Evolutionary conservation across 768 basidiomycete species (phyloP), one percentile per base, ranked within the genome.

Genomic region (Boletus vinaceobasis): DNA sequence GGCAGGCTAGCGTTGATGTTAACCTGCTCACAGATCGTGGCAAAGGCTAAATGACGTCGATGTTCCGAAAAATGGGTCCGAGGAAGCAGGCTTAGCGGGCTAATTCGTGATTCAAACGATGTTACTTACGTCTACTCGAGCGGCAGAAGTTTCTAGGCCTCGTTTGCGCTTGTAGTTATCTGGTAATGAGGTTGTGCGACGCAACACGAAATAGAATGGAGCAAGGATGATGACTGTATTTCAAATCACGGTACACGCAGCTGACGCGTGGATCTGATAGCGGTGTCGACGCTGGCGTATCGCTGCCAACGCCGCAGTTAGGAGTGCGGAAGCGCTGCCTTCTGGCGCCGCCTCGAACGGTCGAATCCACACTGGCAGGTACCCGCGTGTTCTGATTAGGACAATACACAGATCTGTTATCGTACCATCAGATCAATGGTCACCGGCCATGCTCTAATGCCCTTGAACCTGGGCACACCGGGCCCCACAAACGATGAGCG

Each of bases 401-500:
- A 59, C 52, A 39, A 10, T 10, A 39, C 37, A 48, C 44, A 50
- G 60, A 52, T 52, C 39, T 36, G 23, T 50, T 47, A 33, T 49
- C 35, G 44, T 44, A 45, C 48, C 32, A 53, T 53, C 60, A 48
- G 48, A 63, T 55, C 56, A 36, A 29, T 48, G 23, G 43, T 5
- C 33, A n/a, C n/a, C n/a, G n/a, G n/a, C n/a, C n/a, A 43, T 17
- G 29, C 36, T 36, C 40, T 43, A 33, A 42, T 56, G 37, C 66
- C 65, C 65, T 68, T 43, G 49, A 29, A 48, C 66, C 66, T 60
- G 56, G 57, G 58, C 50, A 52, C 43, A 35, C 39, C 7, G 14
- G 21, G 50, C 58, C 27, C 61, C 54, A 53, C 49, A 43, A 39
- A 40, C 32, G 29, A 37, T 37, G 38, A 36, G 46, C 11, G 19